Base-by-base conservation (phyloP, 441 rosid species). In the Pelargonium exstipulatum region DNA sequence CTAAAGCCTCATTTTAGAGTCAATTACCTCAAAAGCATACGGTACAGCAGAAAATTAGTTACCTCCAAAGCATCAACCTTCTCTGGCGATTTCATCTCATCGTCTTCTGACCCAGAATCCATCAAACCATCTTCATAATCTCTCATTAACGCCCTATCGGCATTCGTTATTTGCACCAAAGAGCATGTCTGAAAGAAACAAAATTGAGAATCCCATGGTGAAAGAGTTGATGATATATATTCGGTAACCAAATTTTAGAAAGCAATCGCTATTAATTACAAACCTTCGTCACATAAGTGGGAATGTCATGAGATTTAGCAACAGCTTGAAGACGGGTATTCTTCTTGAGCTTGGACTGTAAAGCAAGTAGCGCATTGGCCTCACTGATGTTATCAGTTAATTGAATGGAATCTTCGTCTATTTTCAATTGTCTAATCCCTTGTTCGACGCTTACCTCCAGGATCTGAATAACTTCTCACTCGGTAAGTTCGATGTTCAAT, bases 61-160 rank as follows among this genome's bases (percentile, higher is more conserved):
- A 93, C 98, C 91, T 93, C 98, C 29, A 88, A 69, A 66, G 98
- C 94, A 72, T 93, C 97, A 73, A 73, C 81, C 83, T 83, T 88
- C 79, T 89, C 96, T 12, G 78, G 82, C 17, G 63, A 80, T 72
- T 83, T 85, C 10, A 77, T 81, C 67, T 75, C 74, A 65, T 26
- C 32, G 32, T 80, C 85, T 68, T 83, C 86, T 64, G 84, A 71
- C 65, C 78, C 79, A 69, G 77, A 77, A 74, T 84, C 87, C 75
- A 81, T 78, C n/a, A 77, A 73, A 49, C 76, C 82, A 18, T 77
- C 83, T 69, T 72, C 86, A 70, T 61, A 79, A 77, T 87, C 92
- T n/a, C 76, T 74, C 66, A 83, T 67, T 78, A 93, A 72, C 0
- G 78, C 84, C 67, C 75, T 74, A 45, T 90, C 65, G 42, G 89